Evolutionary conservation across 345 rosid genomes (phyloP).

Genomic region (Erucastrum elatum): DNA sequence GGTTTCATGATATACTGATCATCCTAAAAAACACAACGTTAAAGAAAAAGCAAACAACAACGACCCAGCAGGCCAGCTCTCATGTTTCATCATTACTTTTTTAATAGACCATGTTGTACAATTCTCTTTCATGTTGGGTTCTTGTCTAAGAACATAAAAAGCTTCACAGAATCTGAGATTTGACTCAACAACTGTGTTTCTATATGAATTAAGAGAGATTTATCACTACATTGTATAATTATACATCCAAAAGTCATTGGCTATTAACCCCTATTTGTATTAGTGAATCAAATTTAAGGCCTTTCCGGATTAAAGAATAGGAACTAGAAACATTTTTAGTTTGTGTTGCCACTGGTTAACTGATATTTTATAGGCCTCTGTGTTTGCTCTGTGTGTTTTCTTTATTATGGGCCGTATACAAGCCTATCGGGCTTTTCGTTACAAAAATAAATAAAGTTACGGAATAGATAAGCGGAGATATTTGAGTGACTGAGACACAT

Average conservation of each 20-base stretch:
- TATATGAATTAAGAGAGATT: background rate
- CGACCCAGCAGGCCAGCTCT: slow-evolving; percentile 3
- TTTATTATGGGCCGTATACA: background rate
- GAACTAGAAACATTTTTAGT: background rate
- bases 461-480: background rate
- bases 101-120: slow-evolving; percentile 15
- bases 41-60: slow-evolving; percentile 20
- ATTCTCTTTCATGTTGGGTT: slow-evolving; percentile 16
- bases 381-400: background rate
- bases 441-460: background rate
- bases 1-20: slow-evolving; percentile 18
- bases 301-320: background rate
- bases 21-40: slow-evolving; percentile 16
- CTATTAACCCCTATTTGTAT: background rate
- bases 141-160: background rate
- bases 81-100: slow-evolving; percentile 24
- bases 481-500: background rate
- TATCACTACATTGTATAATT: background rate
- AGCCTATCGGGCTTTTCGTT: background rate
- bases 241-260: background rate
- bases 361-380: slow-evolving; percentile 36
- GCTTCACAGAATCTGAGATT: background rate
- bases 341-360: slow-evolving; percentile 79
- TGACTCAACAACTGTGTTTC: slow-evolving; percentile 10
- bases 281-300: slow-evolving; percentile 1